These are phyloP conservation scores for Ophiocordyceps camponoti-leonardi DNA, from an alignment of 2,329 filamentous ascomycete genomes.

Conservation along the genomic window DNA sequence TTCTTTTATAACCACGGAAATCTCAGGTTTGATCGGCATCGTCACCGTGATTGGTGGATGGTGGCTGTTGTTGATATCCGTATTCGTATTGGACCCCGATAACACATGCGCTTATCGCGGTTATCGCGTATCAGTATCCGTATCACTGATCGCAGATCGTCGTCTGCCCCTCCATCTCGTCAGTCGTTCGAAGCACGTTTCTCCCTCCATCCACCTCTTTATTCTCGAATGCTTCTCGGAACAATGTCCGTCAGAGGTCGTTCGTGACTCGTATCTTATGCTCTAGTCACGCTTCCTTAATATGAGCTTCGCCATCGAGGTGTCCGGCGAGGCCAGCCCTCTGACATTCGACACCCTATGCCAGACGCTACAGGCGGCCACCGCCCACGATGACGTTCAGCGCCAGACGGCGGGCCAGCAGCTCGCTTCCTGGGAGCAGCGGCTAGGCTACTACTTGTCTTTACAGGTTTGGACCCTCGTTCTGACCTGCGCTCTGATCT, in stretches of 20 bases:
- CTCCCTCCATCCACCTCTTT: no score
- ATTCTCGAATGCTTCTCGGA: no score
- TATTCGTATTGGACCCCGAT: neutral
- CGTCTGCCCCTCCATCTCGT: no score
- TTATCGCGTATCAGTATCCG: neutral
- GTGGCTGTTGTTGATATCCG: neutral
- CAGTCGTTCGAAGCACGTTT: no score
- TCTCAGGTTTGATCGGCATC: no score
- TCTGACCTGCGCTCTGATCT: neutral
- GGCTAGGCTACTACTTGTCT: constrained; percentile 47
- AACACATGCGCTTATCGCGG: neutral
- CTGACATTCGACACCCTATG: constrained; percentile 46
- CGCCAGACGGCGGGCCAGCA: constrained; percentile 54
- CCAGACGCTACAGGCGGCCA: constrained; percentile 44
- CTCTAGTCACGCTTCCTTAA: constrained; percentile 5
- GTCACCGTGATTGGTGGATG: neutral
- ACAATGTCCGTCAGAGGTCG: no score
- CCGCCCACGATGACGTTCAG: constrained; percentile 42
- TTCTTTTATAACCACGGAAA: no score
- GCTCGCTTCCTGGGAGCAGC: constrained; percentile 53
- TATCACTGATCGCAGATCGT: no score
- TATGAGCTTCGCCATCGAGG: constrained; percentile 62
- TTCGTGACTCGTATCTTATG: neutral
- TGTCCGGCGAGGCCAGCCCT: constrained; percentile 65
- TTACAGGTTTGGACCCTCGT: constrained; percentile 37